These are phyloP conservation scores for Aspergillus novofumigatus DNA, from an alignment of 2,329 filamentous ascomycete genomes.

Conservation along the genomic window DNA sequence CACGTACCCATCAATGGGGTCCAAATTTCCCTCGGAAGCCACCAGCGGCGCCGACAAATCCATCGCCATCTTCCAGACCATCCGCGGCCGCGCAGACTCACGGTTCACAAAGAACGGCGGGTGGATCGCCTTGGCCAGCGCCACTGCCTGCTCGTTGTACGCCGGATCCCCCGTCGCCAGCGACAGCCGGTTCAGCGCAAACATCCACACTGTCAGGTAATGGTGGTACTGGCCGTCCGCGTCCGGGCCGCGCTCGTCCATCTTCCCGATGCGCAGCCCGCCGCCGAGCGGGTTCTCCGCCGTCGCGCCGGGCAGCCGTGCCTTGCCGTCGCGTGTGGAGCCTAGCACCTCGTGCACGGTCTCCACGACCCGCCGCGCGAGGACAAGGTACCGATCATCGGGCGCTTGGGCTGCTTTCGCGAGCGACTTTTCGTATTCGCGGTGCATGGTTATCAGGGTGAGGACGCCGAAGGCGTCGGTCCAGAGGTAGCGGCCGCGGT, in stretches of 20 bases:
- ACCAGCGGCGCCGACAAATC: conserved; percentile 49
- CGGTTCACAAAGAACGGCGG: conserved; percentile 47
- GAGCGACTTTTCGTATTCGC: conserved; percentile 26
- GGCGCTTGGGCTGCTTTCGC: conserved; percentile 1
- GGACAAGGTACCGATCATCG: conserved; percentile 43
- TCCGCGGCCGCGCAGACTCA: conserved; percentile 29
- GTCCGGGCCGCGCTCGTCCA: conserved; percentile 46
- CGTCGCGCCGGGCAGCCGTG: conserved; percentile 49
- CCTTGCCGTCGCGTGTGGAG: conserved; percentile 46
- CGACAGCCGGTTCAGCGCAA: conserved; percentile 54
- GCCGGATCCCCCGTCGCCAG: conserved; percentile 43
- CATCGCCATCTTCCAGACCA: conserved; percentile 57
- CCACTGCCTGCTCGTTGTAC: conserved; percentile 51
- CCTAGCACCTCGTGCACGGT: conserved; percentile 54
- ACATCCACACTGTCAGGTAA: conserved; percentile 61
- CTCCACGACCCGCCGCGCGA: conserved; percentile 48
- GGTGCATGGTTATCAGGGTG: conserved; percentile 54
- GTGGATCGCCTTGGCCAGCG: conserved; percentile 52
- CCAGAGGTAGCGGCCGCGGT: conserved; percentile 58
- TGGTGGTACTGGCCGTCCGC: conserved; percentile 60
- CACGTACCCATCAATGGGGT: conserved; percentile 53
- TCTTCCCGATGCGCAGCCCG: conserved; percentile 57
- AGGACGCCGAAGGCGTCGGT: conserved; percentile 59
- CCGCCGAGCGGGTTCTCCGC: conserved; percentile 50
- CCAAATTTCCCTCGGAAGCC: conserved; percentile 51